Conservation (phyloP, 805 yeast species). For the Teunomyces aglyptinius region DNA sequence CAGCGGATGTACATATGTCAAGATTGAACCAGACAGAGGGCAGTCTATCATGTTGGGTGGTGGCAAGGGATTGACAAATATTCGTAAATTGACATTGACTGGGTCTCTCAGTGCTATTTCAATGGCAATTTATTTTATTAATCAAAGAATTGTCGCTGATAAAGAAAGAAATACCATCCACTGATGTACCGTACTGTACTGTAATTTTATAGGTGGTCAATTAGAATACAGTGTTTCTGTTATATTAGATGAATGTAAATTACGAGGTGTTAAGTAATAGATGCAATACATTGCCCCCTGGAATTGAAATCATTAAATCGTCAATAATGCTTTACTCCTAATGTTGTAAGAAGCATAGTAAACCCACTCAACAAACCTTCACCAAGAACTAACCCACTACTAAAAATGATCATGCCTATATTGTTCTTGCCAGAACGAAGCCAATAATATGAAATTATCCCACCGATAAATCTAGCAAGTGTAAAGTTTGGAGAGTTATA, state of each 20-base stretch:
- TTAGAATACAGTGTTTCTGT: background rate
- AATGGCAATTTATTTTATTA: conserved; percentile 68
- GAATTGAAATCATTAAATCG: conserved; percentile 1
- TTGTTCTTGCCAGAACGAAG: conserved; percentile 35
- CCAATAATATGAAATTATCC: conserved; percentile 65
- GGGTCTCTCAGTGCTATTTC: conserved; percentile 70
- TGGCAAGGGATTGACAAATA: conserved; percentile 42
- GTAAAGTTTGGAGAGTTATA: conserved; percentile 94
- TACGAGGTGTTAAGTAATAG: background rate
- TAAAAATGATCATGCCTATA: conserved; percentile 78
- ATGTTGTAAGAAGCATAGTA: conserved; percentile 72
- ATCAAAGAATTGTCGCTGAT: conserved; percentile 69
- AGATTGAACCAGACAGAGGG: conserved; percentile 59
- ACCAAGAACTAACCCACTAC: conserved; percentile 90
- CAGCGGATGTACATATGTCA: conserved; percentile 70
- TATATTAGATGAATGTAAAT: conserved; percentile 1
- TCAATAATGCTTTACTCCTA: conserved; percentile 33
- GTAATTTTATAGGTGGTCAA: conserved; percentile 1
- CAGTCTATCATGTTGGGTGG: conserved; percentile 49
- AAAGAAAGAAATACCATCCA: conserved; percentile 43
- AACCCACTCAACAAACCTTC: conserved; percentile 88
- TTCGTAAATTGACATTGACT: conserved; percentile 61
- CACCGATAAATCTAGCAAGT: conserved; percentile 89
- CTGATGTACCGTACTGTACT: background rate
- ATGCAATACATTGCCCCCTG: background rate